Percentiles rank a stretch among this genome's conserved stretches.
These are phyloP conservation scores for Debaryomyces tyrocola DNA, from an alignment of 805 yeast species.

Conservation along the genomic window DNA sequence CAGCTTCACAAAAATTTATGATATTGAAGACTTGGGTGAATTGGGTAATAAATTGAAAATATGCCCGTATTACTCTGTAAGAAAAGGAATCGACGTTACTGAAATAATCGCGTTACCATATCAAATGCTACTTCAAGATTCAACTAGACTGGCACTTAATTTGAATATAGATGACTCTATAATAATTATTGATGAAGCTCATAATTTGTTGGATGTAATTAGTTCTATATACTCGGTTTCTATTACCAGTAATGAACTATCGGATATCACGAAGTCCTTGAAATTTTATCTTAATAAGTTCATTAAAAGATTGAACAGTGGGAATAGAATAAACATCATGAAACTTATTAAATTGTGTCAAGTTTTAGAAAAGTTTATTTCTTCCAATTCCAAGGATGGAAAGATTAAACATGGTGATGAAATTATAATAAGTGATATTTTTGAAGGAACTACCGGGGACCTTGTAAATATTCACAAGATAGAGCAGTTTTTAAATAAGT, in stretches of 20 bases:
- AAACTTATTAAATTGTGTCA: constrained; percentile 61
- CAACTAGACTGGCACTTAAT: constrained; percentile 58
- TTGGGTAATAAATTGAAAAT: constrained; percentile 57
- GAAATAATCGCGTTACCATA: constrained; percentile 87
- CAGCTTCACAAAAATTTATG: constrained; percentile 58
- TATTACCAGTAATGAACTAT: constrained; percentile 51
- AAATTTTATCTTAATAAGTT: constrained; percentile 60
- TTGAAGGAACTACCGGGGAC: constrained; percentile 64
- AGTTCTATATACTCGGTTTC: constrained; percentile 65
- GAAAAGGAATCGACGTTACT: constrained; percentile 54
- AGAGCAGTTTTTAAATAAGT: constrained; percentile 58
- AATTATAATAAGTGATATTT: constrained; percentile 51
- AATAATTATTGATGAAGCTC: constrained; percentile 90
- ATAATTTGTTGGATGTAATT: constrained; percentile 78
- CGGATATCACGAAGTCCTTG: constrained; percentile 46
- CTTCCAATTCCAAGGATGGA: constrained; percentile 16
- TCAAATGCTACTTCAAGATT: constrained; percentile 66
- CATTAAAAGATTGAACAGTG: constrained; percentile 61
- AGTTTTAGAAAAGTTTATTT: constrained; percentile 50
- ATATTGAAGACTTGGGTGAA: constrained; percentile 73
- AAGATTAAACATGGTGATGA: constrained; percentile 52
- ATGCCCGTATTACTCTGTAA: constrained; percentile 82
- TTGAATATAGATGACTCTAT: constrained; percentile 62
- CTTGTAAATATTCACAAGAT: constrained; percentile 67
- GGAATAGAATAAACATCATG: constrained; percentile 67